These are phyloP conservation scores for Naganishia albida DNA, from an alignment of 1,284 basidiomycete genomes.

Conservation along the genomic window DNA sequence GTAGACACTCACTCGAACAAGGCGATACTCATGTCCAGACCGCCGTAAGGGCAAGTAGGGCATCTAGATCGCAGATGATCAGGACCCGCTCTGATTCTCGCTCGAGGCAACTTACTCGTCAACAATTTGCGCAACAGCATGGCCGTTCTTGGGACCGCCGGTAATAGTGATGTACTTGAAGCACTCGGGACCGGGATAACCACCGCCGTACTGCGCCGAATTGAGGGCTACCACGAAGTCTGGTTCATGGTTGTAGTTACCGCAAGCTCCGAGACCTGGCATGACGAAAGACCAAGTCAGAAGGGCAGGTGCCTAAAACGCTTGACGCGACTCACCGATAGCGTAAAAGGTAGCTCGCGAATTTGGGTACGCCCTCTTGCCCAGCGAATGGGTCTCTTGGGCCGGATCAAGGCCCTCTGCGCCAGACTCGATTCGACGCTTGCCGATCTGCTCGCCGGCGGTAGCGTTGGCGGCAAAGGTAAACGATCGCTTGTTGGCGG, in stretches of 20 bases:
- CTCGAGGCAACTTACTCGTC: constrained; percentile 53
- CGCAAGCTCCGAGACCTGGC: constrained; percentile 33
- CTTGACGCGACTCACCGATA: constrained; percentile 14
- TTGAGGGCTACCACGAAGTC: constrained; percentile 35
- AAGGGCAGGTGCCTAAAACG: too few relatives aligned
- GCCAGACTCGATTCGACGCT: constrained; percentile 10
- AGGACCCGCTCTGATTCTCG: background rate
- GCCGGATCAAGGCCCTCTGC: constrained; percentile 17
- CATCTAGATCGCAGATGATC: constrained; percentile 9
- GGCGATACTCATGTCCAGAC: constrained; percentile 33
- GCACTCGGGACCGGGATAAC: constrained; percentile 55
- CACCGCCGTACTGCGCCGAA: constrained; percentile 43
- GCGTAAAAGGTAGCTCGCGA: constrained; percentile 38
- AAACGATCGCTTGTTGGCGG: constrained; percentile 23
- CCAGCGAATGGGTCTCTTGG: constrained; percentile 15
- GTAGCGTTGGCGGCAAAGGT: constrained; percentile 21
- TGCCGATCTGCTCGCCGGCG: constrained; percentile 16
- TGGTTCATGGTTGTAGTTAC: constrained; percentile 31
- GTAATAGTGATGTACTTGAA: constrained; percentile 59
- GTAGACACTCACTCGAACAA: constrained; percentile 27
- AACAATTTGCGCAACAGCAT: constrained; percentile 54
- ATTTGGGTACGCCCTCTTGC: constrained; percentile 31
- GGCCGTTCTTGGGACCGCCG: constrained; percentile 56
- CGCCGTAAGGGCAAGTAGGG: constrained; percentile 33
- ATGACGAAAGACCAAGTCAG: background rate